phyloP scores from a whole-genome alignment of 2,329 filamentous ascomycete species.

The Botrytis fabae region DNA sequence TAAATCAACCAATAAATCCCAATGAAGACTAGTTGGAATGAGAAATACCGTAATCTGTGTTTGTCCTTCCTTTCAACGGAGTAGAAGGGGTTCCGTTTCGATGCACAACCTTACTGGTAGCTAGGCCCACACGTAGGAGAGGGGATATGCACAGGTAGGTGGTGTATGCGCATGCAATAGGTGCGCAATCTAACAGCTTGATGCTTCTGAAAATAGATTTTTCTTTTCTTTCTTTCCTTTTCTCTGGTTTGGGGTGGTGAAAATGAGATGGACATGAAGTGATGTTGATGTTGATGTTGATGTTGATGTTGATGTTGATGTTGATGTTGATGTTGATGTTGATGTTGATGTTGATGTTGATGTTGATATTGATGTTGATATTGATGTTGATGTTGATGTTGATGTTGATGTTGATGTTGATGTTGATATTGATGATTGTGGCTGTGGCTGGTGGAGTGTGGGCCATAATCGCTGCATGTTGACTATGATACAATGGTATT shows the following conservation, averaged over 20 bases:
- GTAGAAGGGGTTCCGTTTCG: not conserved
- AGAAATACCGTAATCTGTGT: not conserved
- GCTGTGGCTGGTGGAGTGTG: not conserved
- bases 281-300: no score
- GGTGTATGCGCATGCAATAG: not conserved
- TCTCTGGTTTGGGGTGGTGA: not conserved
- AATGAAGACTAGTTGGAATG: not conserved
- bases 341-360: no score
- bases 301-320: no score
- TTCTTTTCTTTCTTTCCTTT: not conserved
- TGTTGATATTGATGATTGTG: not conserved
- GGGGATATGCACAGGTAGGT: not conserved
- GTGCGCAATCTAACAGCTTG: not conserved
- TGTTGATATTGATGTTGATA: no score
- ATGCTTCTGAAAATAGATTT: conserved; percentile 7
- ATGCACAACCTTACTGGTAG: not conserved
- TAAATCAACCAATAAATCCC: no score
- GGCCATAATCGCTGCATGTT: no score
- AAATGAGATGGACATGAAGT: no score
- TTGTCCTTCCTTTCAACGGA: no score
- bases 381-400: no score
- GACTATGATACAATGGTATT: no score
- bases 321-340: no score
- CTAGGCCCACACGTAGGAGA: not conserved
- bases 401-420: no score